These are phyloP conservation scores for Didymella pinodella DNA, from an alignment of 2,329 filamentous ascomycete genomes.

Conservation along the genomic window DNA sequence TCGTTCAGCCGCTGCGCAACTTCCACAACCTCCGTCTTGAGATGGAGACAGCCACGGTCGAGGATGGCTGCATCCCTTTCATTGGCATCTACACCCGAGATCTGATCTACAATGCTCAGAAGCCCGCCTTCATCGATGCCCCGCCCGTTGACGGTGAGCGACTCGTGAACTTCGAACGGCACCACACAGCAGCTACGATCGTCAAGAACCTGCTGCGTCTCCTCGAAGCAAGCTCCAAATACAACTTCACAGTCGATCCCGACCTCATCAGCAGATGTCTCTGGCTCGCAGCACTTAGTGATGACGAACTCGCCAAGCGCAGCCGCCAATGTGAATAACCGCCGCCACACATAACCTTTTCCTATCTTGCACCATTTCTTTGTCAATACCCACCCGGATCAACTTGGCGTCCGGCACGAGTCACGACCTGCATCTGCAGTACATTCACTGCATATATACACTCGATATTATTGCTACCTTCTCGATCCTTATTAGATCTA, in stretches of 20 bases:
- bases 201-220: constrained; percentile 81
- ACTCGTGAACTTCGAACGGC: constrained; percentile 84
- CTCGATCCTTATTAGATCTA: constrained; percentile 32
- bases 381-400: constrained; percentile 33
- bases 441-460: constrained; percentile 28
- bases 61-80: constrained; percentile 81
- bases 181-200: constrained; percentile 76
- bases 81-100: constrained; percentile 84
- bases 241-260: constrained; percentile 76
- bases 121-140: constrained; percentile 75
- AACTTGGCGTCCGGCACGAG: constrained; percentile 31
- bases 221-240: constrained; percentile 79
- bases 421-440: constrained; percentile 35
- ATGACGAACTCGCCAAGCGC: constrained; percentile 70
- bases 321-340: constrained; percentile 44
- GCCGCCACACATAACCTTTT: constrained; percentile 13
- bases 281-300: constrained; percentile 81
- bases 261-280: constrained; percentile 81
- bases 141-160: constrained; percentile 66
- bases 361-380: constrained; percentile 24
- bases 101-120: constrained; percentile 80
- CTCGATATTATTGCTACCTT: constrained; percentile 12
- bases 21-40: constrained; percentile 79
- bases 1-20: constrained; percentile 80
- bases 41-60: constrained; percentile 74